Evolutionary conservation across 1,139 yeast genomes (phyloP).

Genomic region (Candida smagusa): DNA sequence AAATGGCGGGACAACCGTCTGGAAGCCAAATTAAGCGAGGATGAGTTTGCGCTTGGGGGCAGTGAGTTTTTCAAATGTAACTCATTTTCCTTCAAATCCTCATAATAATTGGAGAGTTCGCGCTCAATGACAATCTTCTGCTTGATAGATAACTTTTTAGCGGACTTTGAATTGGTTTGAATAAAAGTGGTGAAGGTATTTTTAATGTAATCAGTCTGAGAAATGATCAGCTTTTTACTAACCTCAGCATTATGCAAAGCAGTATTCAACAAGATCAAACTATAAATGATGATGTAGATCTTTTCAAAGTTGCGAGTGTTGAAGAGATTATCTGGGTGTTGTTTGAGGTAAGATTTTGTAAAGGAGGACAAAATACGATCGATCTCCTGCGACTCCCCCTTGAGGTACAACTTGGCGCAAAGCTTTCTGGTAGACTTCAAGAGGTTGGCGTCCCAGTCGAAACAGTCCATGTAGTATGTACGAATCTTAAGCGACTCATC

Average conservation of each 20-base stretch:
- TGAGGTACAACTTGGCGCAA: constrained; percentile 64
- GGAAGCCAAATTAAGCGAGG: constrained; percentile 5
- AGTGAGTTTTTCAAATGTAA: constrained; percentile 35
- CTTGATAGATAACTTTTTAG: constrained; percentile 32
- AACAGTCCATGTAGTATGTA: constrained; percentile 44
- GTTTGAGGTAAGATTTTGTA: constrained; percentile 61
- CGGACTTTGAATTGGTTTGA: constrained; percentile 28
- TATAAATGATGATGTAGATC: constrained; percentile 70
- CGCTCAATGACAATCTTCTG: constrained; percentile 43
- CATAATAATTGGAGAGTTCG: constrained; percentile 41
- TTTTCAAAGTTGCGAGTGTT: constrained; percentile 54
- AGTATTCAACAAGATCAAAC: constrained; percentile 70
- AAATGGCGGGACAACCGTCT: constrained; percentile 14
- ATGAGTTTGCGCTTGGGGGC: constrained; percentile 5
- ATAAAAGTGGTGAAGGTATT: constrained; percentile 51
- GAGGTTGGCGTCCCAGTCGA: constrained; percentile 49
- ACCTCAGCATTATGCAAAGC: constrained; percentile 57
- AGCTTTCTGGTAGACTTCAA: constrained; percentile 56
- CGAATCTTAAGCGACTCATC: constrained; percentile 41
- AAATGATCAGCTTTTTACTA: constrained; percentile 37
- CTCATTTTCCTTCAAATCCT: constrained; percentile 36
- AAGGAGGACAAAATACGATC: constrained; percentile 72
- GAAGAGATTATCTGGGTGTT: constrained; percentile 49
- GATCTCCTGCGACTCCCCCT: constrained; percentile 82
- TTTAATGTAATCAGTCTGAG: constrained; percentile 49